Conservation (phyloP, 2,329 filamentous ascomycete species). For the Stagonosporopsis vannaccii region DNA sequence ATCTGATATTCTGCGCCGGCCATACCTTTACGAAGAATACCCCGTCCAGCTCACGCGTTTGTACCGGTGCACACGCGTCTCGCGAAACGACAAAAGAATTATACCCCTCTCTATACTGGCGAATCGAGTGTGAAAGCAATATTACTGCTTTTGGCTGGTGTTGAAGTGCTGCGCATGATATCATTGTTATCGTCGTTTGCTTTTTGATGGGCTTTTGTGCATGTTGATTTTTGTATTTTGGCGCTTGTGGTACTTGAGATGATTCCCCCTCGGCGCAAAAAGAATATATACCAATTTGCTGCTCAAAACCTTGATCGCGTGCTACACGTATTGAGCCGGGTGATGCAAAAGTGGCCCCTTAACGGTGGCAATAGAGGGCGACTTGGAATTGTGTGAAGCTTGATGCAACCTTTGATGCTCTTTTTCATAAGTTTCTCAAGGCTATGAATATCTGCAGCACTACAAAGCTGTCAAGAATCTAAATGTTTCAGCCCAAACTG, state of each 20-base stretch:
- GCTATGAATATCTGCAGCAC: not conserved
- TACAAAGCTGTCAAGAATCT: too few species aligned
- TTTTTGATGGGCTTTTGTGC: conserved; percentile 28
- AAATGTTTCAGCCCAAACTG: too few species aligned
- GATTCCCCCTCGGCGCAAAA: conserved; percentile 51
- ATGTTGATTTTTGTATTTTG: conserved; percentile 26
- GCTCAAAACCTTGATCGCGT: conserved; percentile 26
- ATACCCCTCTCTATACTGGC: conserved; percentile 48
- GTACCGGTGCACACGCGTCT: conserved; percentile 31
- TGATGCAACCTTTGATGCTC: too few species aligned
- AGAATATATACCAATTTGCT: conserved; percentile 54
- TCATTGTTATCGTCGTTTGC: conserved; percentile 22
- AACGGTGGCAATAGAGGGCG: not conserved
- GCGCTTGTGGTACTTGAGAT: conserved; percentile 39
- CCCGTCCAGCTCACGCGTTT: conserved; percentile 33
- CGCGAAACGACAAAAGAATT: conserved; percentile 51
- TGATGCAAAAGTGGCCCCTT: not conserved
- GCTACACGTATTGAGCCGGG: not conserved
- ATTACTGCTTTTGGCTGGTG: conserved; percentile 37
- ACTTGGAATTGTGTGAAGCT: not conserved
- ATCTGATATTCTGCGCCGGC: conserved; percentile 44
- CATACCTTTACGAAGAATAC: conserved; percentile 47
- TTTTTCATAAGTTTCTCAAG: not conserved
- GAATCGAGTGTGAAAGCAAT: conserved; percentile 43
- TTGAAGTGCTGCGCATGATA: conserved; percentile 30